Percentiles rank a stretch among this genome's conserved stretches.
Evolutionary conservation across 2,329 filamentous ascomycete genomes (phyloP).

Genomic region (Colletotrichum echinochloae): DNA sequence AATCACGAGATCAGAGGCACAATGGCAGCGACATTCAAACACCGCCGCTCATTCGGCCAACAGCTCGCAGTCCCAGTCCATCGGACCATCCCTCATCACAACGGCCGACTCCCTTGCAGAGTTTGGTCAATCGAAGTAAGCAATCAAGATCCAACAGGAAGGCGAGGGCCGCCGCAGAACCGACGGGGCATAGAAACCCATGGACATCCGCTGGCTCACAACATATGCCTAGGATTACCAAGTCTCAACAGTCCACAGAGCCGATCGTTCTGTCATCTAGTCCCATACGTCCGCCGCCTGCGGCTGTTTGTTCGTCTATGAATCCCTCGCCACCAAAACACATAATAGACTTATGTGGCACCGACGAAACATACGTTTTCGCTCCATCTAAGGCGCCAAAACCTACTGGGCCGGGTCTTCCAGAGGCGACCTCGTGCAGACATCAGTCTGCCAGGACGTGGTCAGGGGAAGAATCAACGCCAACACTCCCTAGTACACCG

Average conservation of each 20-base stretch:
- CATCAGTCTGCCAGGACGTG: neutral
- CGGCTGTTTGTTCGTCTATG: conserved; percentile 44
- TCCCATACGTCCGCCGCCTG: conserved; percentile 51
- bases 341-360: conserved; percentile 26
- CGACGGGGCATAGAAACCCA: conserved; percentile 46
- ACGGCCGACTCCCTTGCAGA: conserved; percentile 7
- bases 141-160: conserved; percentile 45
- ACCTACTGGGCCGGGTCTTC: neutral
- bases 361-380: neutral
- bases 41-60: neutral
- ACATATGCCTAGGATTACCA: conserved; percentile 52
- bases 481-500: neutral
- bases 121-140: conserved; percentile 47
- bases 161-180: conserved; percentile 42
- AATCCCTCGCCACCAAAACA: neutral
- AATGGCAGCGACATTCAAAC: neutral
- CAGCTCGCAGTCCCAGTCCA: neutral
- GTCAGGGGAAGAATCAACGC: neutral
- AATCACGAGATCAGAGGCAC: neutral
- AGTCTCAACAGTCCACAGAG: conserved; percentile 46
- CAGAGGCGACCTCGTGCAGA: neutral
- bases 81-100: neutral
- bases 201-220: conserved; percentile 60
- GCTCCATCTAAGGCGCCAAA: neutral
- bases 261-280: conserved; percentile 61